Conservation (phyloP, 176 grass and related monocot genomes). For the Alloteropsis semialata region DNA sequence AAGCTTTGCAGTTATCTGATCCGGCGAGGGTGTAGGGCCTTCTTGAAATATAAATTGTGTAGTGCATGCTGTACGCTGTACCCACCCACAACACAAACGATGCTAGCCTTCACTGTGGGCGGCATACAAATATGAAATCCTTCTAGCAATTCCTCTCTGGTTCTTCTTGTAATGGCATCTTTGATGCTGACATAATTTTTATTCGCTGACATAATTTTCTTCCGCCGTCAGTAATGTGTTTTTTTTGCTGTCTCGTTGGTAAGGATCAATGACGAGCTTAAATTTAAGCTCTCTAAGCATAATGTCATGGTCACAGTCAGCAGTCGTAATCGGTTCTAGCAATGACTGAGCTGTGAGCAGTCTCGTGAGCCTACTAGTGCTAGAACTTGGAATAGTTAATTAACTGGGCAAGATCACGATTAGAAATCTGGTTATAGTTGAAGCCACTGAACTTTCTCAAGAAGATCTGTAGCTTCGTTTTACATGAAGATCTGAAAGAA, state of each 20-base stretch:
- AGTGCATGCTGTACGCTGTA: background rate
- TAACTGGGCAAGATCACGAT: background rate
- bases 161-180: slow-evolving; percentile 6
- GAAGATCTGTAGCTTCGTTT: background rate
- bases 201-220: background rate
- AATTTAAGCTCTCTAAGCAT: background rate
- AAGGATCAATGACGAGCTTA: background rate
- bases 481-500: background rate
- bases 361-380: background rate
- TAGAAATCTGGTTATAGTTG: background rate
- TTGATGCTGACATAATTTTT: background rate
- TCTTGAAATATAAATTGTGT: background rate
- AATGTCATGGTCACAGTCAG: background rate
- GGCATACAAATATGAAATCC: background rate
- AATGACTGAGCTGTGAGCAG: too few relatives aligned
- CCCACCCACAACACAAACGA: too few relatives aligned
- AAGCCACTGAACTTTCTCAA: background rate
- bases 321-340: background rate
- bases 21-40: background rate
- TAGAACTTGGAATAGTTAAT: background rate
- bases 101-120: background rate
- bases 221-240: background rate
- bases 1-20: background rate
- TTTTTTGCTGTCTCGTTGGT: background rate
- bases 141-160: too few relatives aligned